Evolutionary conservation across 208 protist genomes (phyloP).

Genomic region (Trypanosoma conorhini): DNA sequence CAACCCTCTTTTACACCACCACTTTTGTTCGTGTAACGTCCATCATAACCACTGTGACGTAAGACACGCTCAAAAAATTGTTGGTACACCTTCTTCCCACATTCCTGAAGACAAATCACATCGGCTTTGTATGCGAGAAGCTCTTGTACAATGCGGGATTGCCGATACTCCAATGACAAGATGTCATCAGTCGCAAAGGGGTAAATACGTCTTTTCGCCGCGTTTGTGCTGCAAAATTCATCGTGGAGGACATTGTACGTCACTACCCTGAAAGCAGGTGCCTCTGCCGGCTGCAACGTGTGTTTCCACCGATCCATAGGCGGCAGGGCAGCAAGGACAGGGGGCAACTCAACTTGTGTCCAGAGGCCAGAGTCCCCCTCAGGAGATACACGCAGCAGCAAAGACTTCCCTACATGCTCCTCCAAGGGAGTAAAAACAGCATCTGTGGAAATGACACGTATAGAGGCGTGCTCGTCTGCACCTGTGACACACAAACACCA

Average conservation of each 20-base stretch:
- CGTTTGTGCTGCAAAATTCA: slow-evolving; percentile 71
- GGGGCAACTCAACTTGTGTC: slow-evolving; percentile 60
- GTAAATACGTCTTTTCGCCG: slow-evolving; percentile 74
- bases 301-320: slow-evolving; percentile 61
- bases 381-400: slow-evolving; percentile 62
- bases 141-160: slow-evolving; percentile 80
- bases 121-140: slow-evolving; percentile 80
- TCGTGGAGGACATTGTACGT: slow-evolving; percentile 94
- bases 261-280: slow-evolving; percentile 72
- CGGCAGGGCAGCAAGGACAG: slow-evolving; percentile 43
- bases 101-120: slow-evolving; percentile 89
- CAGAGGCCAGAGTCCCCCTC: slow-evolving; percentile 48
- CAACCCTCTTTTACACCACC: slow-evolving; percentile 79
- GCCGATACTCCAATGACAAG: slow-evolving; percentile 67
- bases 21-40: slow-evolving; percentile 75
- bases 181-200: slow-evolving; percentile 82
- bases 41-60: slow-evolving; percentile 63
- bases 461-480: neutral
- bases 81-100: slow-evolving; percentile 76
- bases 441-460: slow-evolving; percentile 44
- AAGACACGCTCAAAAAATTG: slow-evolving; percentile 69
- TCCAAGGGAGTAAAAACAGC: slow-evolving; percentile 51
- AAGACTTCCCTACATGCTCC: slow-evolving; percentile 47
- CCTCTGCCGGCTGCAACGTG: slow-evolving; percentile 37
- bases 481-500: slow-evolving; percentile 50